phyloP scores from a whole-genome alignment of 2,329 filamentous ascomycete species.

The Verticillium longisporum region DNA sequence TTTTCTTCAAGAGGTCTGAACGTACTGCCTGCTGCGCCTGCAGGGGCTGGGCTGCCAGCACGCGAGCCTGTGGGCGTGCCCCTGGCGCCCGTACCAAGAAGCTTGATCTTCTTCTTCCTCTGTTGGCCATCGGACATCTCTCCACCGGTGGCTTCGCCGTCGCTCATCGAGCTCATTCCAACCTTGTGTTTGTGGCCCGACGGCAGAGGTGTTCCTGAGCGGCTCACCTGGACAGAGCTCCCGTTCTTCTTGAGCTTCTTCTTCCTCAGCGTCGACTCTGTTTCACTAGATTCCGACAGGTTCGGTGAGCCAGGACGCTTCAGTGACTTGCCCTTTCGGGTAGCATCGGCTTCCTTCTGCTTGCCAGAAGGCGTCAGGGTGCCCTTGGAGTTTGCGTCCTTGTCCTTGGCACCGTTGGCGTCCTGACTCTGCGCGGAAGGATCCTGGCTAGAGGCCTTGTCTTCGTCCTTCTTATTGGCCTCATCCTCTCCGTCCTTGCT shows the following conservation, averaged over 20 bases:
- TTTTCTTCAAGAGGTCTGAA: neutral
- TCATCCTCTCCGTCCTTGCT: conserved; percentile 33
- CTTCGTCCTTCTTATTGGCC: conserved; percentile 54
- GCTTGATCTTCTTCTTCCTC: conserved; percentile 48
- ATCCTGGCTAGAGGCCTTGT: conserved; percentile 16
- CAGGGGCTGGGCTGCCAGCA: conserved; percentile 51
- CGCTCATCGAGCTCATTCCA: conserved; percentile 57
- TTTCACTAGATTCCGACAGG: conserved; percentile 84
- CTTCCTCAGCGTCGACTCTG: conserved; percentile 80
- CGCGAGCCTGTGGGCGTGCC: conserved; percentile 54
- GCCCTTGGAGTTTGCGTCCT: conserved; percentile 56
- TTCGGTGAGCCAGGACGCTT: conserved; percentile 85
- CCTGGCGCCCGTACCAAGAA: conserved; percentile 38
- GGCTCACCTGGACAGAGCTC: conserved; percentile 41
- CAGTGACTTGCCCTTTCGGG: conserved; percentile 55
- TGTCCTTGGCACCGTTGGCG: conserved; percentile 45
- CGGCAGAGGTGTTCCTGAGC: conserved; percentile 48
- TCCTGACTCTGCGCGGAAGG: conserved; percentile 52
- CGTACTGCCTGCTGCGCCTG: conserved; percentile 5
- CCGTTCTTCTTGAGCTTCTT: conserved; percentile 59
- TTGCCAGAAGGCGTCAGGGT: conserved; percentile 49
- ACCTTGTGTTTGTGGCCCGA: conserved; percentile 33
- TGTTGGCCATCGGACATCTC: conserved; percentile 54
- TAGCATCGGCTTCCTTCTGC: conserved; percentile 34
- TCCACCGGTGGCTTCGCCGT: conserved; percentile 64